Conservation (phyloP, 2,329 filamentous ascomycete genomes). For the Colletotrichum gloeosporioides region DNA sequence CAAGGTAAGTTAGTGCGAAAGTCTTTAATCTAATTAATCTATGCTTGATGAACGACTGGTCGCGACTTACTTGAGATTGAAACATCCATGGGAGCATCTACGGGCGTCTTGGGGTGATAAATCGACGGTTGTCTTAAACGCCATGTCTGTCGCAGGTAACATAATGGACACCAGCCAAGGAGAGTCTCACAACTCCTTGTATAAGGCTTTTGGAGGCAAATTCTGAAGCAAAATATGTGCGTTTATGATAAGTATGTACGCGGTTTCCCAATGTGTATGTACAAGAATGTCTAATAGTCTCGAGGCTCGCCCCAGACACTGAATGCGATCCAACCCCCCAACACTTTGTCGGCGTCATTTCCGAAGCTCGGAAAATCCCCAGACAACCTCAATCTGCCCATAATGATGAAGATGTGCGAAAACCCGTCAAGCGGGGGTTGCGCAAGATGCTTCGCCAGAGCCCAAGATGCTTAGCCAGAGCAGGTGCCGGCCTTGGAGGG, state of each 20-base stretch:
- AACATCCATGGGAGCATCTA: not conserved
- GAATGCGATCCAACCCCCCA: not conserved
- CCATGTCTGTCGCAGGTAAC: accelerated
- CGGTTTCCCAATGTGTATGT: not conserved
- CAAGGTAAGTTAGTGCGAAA: not conserved
- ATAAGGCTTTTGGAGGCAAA: not conserved
- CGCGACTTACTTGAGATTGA: not conserved
- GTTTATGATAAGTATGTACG: not conserved
- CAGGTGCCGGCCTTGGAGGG: conserved; percentile 19
- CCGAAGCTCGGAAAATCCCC: not conserved
- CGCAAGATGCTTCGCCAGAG: not conserved
- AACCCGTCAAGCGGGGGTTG: not conserved
- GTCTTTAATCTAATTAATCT: not conserved
- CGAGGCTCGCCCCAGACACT: not conserved
- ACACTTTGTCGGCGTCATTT: not conserved
- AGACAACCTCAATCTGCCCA: not conserved
- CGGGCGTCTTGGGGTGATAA: not conserved
- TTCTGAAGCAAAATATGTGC: not conserved
- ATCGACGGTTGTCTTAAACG: accelerated
- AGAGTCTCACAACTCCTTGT: not conserved
- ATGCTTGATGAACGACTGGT: not conserved
- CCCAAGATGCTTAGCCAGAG: conserved; percentile 1
- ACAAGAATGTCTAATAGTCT: not conserved
- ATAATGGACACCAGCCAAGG: accelerated
- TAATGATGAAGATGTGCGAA: not conserved